Evolutionary conservation across 2,329 filamentous ascomycete species (phyloP), one percentile per base, ranked within the genome.

Genomic region (Trichophyton rubrum): DNA sequence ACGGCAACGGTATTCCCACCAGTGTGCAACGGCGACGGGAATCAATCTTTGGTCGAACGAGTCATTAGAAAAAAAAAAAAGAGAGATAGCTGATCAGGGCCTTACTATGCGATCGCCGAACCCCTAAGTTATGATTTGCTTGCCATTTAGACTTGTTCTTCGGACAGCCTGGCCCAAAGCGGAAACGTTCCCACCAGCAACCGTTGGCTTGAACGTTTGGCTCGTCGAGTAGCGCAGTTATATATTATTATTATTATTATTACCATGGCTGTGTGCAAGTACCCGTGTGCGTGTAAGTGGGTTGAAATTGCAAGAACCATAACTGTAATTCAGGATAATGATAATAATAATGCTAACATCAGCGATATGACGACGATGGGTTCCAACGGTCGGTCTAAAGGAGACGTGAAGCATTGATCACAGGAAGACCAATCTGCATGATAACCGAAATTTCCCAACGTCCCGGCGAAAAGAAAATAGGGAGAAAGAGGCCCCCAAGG

Each of bases 171-270:
- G 47, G 22, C 47, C 27, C 27, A 53, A 53, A 27, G 47, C 47
- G 47, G 47, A 15, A 53, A 33, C 47, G 15, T 53, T 24, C 47
- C 47, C 47, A 53, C 22, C 22, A 30, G 13, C 47, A 53, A 33
- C 47, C 24, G 47, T 53, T 53, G 47, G 47, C 47, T 33, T 53
- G 47, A 53, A 53, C 47, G 30, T 53, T 27, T 53, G 47, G 30
- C 47, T 53, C 15, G 27, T 53, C 22, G 22, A 22, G 15, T n/a
- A 24, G 8, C 6, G 15, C 27, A 5, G 3, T 30, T 15, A 5
- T 27, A 27, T 27, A 27, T 27, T 27, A 27, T 27, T 27, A 27
- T 27, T 27, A 27, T 3, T 27, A 27, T 24, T 27, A 27, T 27
- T 27, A 5, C 27, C 27, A 27, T 27, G 27, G 27, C 27, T 27